Percentiles rank a stretch among this genome's conserved stretches.
Conservation (phyloP, 2,329 filamentous ascomycete genomes). For the Leptographium radiaticola region DNA sequence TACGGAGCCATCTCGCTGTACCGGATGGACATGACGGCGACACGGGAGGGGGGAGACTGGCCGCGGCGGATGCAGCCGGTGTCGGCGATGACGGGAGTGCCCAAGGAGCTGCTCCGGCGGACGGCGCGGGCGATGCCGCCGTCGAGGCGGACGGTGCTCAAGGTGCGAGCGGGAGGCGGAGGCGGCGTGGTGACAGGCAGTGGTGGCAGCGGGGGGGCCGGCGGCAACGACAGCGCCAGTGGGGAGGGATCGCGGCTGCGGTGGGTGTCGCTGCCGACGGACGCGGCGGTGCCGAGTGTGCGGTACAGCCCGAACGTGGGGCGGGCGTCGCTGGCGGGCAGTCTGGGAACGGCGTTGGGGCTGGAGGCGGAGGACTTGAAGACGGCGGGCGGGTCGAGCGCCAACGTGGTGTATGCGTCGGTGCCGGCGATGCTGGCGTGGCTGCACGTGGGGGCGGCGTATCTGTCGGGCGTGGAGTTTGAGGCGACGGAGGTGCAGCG, state of each 20-base stretch:
- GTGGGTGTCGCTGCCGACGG: slow-evolving; percentile 9
- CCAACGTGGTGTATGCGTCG: slow-evolving; percentile 10
- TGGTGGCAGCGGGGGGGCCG: not conserved
- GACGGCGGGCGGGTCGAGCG: slow-evolving; percentile 4
- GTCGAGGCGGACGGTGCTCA: slow-evolving; percentile 9
- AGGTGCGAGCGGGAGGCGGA: not conserved
- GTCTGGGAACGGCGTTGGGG: slow-evolving; percentile 2
- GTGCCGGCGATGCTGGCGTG: slow-evolving; percentile 13
- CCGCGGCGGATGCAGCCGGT: slow-evolving; percentile 11
- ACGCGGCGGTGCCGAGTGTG: slow-evolving; percentile 4
- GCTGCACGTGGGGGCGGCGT: slow-evolving; percentile 12
- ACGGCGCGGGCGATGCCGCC: slow-evolving; percentile 9
- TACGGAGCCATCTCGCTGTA: slow-evolving; percentile 12
- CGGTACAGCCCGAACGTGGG: slow-evolving; percentile 9
- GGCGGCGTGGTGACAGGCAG: not conserved
- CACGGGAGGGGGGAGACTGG: slow-evolving; percentile 4
- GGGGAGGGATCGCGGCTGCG: not conserved
- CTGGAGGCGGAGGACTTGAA: not conserved
- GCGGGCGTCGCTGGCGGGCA: slow-evolving; percentile 1
- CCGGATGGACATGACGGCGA: slow-evolving; percentile 7
- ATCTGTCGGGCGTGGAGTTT: slow-evolving; percentile 8
- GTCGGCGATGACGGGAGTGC: slow-evolving; percentile 11
- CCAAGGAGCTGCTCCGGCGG: slow-evolving; percentile 12
- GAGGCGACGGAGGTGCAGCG: slow-evolving; percentile 10
- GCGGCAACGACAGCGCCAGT: not conserved